Conservation (phyloP, 2,329 filamentous ascomycete genomes). For the Pseudocercospora vitis region DNA sequence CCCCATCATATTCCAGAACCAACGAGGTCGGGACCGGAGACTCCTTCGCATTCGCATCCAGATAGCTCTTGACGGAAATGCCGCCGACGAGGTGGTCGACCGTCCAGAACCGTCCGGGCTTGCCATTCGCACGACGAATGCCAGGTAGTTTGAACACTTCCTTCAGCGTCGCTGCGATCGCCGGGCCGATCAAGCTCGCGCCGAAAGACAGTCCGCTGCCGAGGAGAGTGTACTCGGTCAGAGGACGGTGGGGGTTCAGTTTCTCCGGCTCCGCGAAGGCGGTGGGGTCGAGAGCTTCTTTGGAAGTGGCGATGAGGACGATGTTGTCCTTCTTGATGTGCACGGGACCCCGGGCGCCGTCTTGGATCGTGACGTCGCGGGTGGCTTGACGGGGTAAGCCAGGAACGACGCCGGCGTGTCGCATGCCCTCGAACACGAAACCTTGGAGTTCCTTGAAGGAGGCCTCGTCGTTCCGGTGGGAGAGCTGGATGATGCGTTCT, state of each 20-base stretch:
- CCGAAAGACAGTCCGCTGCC: constrained; percentile 46
- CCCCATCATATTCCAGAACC: constrained; percentile 45
- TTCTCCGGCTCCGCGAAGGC: constrained; percentile 46
- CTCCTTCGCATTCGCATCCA: constrained; percentile 52
- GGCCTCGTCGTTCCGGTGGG: constrained; percentile 45
- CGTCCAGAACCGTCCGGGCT: constrained; percentile 44
- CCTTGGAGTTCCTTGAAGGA: constrained; percentile 52
- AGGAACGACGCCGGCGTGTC: constrained; percentile 53
- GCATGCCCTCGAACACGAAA: constrained; percentile 58
- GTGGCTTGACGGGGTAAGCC: constrained; percentile 54
- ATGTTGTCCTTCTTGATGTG: constrained; percentile 48
- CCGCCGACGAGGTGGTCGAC: constrained; percentile 51
- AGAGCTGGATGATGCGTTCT: constrained; percentile 52
- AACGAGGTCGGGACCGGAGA: constrained; percentile 48
- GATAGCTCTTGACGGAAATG: constrained; percentile 50
- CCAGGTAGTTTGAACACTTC: constrained; percentile 50
- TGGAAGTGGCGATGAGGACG: constrained; percentile 48
- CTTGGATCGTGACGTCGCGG: constrained; percentile 44
- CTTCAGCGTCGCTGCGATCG: constrained; percentile 45
- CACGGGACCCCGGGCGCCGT: constrained; percentile 51
- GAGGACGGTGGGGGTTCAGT: constrained; percentile 46
- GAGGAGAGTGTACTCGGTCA: constrained; percentile 41
- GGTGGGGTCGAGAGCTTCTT: constrained; percentile 43
- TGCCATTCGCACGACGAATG: constrained; percentile 41
- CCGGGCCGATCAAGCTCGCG: constrained; percentile 41